Evolutionary conservation across 2,329 filamentous ascomycete genomes (phyloP).

Genomic region (Calonectria pteridis): DNA sequence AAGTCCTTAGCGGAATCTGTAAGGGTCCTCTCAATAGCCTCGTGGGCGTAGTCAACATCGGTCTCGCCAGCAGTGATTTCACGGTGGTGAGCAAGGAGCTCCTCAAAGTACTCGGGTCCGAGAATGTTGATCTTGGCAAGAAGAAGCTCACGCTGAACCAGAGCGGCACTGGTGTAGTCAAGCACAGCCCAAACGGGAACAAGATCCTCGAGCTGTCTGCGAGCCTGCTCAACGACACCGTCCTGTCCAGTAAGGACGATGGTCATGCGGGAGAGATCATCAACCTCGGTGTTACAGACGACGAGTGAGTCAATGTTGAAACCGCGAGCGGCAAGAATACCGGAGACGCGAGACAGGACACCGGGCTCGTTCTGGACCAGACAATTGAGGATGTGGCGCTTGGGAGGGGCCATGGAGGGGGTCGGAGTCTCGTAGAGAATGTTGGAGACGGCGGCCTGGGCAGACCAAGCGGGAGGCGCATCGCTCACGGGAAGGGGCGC

Average conservation of each 20-base stretch:
- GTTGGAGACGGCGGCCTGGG: constrained; percentile 94
- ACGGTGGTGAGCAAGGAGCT: constrained; percentile 93
- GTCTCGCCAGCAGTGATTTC: constrained; percentile 75
- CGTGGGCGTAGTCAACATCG: constrained; percentile 59
- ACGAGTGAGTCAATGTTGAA: constrained; percentile 99
- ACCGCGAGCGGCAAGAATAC: constrained; percentile 93
- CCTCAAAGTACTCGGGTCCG: constrained; percentile 98
- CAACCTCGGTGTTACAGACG: constrained; percentile 97
- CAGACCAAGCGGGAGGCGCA: constrained; percentile 84
- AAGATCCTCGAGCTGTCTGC: constrained; percentile 93
- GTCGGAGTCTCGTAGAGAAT: constrained; percentile 98
- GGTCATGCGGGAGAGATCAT: constrained; percentile 97
- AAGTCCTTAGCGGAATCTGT: constrained; percentile 74
- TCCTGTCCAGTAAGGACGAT: constrained; percentile 97
- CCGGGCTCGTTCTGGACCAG: constrained; percentile 99
- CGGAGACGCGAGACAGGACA: constrained; percentile 95
- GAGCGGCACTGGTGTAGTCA: constrained; percentile 91
- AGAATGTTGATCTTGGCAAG: constrained; percentile 97
- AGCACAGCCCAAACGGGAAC: constrained; percentile 98
- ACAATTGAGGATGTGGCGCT: constrained; percentile 97
- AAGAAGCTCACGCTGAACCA: constrained; percentile 95
- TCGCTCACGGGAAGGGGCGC: constrained; percentile 85
- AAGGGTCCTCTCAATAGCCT: constrained; percentile 55
- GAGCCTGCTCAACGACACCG: constrained; percentile 96
- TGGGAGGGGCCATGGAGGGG: constrained; percentile 84